phyloP scores from a whole-genome alignment of 768 basidiomycete genomes.

The Cystofilobasidium macerans region DNA sequence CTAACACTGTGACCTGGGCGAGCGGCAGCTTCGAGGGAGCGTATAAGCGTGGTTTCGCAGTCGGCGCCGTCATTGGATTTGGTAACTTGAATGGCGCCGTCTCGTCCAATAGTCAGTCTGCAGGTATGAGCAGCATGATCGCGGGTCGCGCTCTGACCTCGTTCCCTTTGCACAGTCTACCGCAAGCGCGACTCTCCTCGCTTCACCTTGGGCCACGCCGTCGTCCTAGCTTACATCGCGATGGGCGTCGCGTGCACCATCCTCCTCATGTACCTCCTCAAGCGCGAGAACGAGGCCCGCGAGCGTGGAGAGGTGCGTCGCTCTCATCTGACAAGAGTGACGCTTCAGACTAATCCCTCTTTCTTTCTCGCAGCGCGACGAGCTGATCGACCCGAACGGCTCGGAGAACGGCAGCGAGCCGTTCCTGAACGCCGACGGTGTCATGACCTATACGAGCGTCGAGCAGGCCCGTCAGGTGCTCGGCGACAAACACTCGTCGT shows the following conservation, averaged over 20 bases:
- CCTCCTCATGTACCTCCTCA: slow-evolving; percentile 43
- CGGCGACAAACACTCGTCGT: slow-evolving; percentile 13
- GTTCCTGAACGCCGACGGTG: background rate
- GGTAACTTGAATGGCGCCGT: slow-evolving; percentile 65
- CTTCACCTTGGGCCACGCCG: slow-evolving; percentile 59
- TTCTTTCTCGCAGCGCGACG: background rate
- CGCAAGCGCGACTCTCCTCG: slow-evolving; percentile 56
- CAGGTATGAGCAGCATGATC: no score
- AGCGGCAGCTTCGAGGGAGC: slow-evolving; percentile 64
- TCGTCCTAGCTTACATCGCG: slow-evolving; percentile 58
- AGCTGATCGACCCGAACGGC: slow-evolving; percentile 8
- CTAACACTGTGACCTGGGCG: slow-evolving; percentile 50
- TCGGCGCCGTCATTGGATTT: background rate
- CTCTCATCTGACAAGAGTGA: background rate
- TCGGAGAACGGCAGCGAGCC: background rate
- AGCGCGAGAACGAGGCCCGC: slow-evolving; percentile 53
- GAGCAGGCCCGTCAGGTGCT: slow-evolving; percentile 10
- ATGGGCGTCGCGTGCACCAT: slow-evolving; percentile 49
- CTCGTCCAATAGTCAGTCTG: slow-evolving; percentile 60
- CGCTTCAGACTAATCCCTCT: background rate
- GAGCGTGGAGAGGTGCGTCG: slow-evolving; percentile 48
- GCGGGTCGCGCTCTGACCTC: no score
- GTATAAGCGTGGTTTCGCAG: slow-evolving; percentile 61
- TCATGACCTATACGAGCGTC: background rate
- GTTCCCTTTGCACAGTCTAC: no score